Evolutionary conservation across 75 land plant genomes (phyloP).

Genomic region (Picea sitchensis): DNA sequence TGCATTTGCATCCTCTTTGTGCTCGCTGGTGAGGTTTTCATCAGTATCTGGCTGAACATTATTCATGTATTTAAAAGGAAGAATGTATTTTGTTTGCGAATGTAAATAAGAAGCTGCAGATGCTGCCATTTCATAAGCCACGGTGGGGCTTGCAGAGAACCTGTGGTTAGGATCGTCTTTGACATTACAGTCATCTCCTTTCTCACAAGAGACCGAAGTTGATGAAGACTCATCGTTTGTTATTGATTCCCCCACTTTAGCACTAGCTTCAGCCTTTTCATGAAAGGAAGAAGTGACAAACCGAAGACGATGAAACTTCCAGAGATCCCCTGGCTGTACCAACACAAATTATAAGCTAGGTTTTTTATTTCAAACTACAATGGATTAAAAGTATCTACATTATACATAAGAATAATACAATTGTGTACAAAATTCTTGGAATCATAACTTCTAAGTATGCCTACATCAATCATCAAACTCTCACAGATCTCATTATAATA

Average conservation of each 20-base stretch:
- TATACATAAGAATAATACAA: neutral
- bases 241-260: conserved; percentile 18
- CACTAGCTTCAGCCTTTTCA: conserved; percentile 42
- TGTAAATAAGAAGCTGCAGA: conserved; percentile 42
- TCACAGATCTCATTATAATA: neutral
- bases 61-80: conserved; percentile 5
- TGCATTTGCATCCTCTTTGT: neutral
- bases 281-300: conserved; percentile 73
- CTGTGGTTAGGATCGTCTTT: neutral
- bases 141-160: conserved; percentile 14
- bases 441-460: neutral
- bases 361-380: neutral
- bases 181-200: conserved; percentile 1
- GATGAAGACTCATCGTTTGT: conserved; percentile 13
- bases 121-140: conserved; percentile 45
- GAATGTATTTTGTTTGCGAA: conserved; percentile 28
- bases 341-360: neutral
- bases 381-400: neutral
- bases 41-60: neutral
- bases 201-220: neutral
- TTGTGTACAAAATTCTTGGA: neutral
- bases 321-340: conserved; percentile 38
- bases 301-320: conserved; percentile 35
- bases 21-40: neutral
- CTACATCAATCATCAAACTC: neutral